These are phyloP conservation scores for Corchorus olitorius DNA, from an alignment of 345 rosid genomes.

Conservation along the genomic window DNA sequence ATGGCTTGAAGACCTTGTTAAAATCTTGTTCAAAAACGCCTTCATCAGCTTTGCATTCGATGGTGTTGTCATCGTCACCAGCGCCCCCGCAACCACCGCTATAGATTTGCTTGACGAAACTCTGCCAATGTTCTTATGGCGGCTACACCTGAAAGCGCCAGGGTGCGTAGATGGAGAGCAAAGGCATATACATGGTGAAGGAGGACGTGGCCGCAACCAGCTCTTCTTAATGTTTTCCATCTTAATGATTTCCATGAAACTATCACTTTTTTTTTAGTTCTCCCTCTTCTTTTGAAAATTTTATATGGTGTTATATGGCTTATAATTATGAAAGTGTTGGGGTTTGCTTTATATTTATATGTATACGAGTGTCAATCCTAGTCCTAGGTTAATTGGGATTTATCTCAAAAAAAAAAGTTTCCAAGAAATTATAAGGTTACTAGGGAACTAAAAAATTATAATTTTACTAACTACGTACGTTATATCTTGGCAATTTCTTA, in stretches of 20 bases:
- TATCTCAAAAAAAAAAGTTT: too few relatives aligned
- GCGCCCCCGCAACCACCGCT: not conserved
- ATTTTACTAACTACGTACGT: too few relatives aligned
- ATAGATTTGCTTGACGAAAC: not conserved
- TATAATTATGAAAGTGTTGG: too few relatives aligned
- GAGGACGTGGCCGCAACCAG: not conserved
- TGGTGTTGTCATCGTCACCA: not conserved
- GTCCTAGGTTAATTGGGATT: too few relatives aligned
- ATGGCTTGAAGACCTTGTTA: constrained; percentile 38
- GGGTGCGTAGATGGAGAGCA: constrained; percentile 43
- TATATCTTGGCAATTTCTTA: too few relatives aligned
- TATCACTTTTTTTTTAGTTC: too few relatives aligned
- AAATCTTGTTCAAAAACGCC: constrained; percentile 28
- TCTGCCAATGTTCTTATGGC: constrained; percentile 23
- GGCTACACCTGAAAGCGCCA: constrained; percentile 40
- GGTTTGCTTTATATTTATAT: too few relatives aligned
- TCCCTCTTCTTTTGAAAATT: too few relatives aligned
- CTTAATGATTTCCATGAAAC: constrained; percentile 19
- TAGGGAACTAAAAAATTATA: too few relatives aligned
- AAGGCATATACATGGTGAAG: constrained; percentile 26
- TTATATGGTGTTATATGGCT: too few relatives aligned
- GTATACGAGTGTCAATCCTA: too few relatives aligned
- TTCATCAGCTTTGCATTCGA: constrained; percentile 22
- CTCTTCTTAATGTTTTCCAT: constrained; percentile 24
- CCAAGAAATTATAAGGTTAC: too few relatives aligned